These are phyloP conservation scores for Suillus placidus DNA, from an alignment of 768 basidiomycete species.

Conservation along the genomic window DNA sequence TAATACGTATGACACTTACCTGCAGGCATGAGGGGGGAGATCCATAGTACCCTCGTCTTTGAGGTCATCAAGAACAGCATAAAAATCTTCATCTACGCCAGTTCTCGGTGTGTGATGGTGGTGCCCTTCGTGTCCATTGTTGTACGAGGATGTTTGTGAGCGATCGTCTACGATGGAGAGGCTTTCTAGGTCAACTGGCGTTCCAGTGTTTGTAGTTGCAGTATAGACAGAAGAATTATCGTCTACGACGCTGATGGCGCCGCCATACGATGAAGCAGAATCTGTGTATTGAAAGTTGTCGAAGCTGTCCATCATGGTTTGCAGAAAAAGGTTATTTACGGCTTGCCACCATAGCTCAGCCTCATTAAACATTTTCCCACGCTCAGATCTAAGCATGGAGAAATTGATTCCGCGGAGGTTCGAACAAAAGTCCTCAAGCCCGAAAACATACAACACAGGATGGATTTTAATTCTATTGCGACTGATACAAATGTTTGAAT, in stretches of 20 bases:
- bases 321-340: conserved; percentile 5
- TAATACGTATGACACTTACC: conserved; percentile 49
- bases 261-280: conserved; percentile 79
- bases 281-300: conserved; percentile 82
- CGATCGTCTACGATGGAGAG: conserved; percentile 72
- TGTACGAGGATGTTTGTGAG: conserved; percentile 41
- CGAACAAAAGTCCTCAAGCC: too few relatives aligned
- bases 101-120: conserved; percentile 35
- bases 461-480: neutral
- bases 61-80: conserved; percentile 85
- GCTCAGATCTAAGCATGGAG: neutral
- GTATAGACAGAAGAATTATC: conserved; percentile 84
- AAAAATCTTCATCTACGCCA: conserved; percentile 80
- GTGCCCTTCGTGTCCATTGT: conserved; percentile 37
- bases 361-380: neutral
- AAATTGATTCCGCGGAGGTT: neutral
- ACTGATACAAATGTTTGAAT: conserved; percentile 9
- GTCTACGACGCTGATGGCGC: conserved; percentile 67
- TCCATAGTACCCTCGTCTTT: conserved; percentile 81
- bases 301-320: conserved; percentile 69
- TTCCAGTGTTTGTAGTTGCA: conserved; percentile 62
- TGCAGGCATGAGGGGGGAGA: conserved; percentile 93
- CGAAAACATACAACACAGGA: conserved; percentile 2
- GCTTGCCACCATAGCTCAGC: neutral
- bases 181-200: conserved; percentile 62